These are phyloP conservation scores for Cryptomeria japonica DNA, from an alignment of 75 land plant genomes.

Conservation along the genomic window DNA sequence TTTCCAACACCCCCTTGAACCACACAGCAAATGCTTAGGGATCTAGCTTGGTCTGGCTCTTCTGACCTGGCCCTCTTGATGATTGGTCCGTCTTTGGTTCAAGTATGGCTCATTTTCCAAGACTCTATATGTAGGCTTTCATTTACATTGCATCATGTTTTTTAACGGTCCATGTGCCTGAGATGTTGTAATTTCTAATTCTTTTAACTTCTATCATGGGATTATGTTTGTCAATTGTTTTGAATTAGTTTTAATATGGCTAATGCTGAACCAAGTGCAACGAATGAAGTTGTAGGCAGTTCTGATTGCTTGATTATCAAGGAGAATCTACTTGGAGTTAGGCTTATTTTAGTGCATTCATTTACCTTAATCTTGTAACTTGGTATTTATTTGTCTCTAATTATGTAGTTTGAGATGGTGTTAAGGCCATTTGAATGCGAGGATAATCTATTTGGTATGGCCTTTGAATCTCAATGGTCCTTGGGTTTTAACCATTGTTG, in stretches of 20 bases:
- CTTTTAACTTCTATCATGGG: background rate
- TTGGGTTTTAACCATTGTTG: background rate
- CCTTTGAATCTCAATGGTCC: background rate
- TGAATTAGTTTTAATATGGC: background rate
- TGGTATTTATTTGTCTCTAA: background rate
- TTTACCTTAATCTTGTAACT: background rate
- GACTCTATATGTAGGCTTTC: too few species aligned
- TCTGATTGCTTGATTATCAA: background rate
- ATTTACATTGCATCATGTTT: background rate
- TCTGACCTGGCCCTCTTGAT: too few species aligned
- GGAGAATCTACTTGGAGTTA: slow-evolving; percentile 10
- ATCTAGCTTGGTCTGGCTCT: too few species aligned
- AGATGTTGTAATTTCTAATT: too few species aligned
- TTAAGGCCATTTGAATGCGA: background rate
- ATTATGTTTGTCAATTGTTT: too few species aligned
- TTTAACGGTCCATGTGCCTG: background rate
- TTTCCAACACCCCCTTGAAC: too few species aligned
- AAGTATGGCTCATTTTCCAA: too few species aligned
- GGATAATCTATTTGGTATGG: background rate
- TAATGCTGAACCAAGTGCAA: background rate
- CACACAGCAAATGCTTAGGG: too few species aligned
- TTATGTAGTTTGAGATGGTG: slow-evolving; percentile 1
- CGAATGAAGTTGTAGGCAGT: background rate
- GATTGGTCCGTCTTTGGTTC: too few species aligned
- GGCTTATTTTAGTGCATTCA: background rate